Evolutionary conservation across 1,284 basidiomycete genomes (phyloP), one percentile per base, ranked within the genome.

Genomic region (Boletellus dicymbophilus): DNA sequence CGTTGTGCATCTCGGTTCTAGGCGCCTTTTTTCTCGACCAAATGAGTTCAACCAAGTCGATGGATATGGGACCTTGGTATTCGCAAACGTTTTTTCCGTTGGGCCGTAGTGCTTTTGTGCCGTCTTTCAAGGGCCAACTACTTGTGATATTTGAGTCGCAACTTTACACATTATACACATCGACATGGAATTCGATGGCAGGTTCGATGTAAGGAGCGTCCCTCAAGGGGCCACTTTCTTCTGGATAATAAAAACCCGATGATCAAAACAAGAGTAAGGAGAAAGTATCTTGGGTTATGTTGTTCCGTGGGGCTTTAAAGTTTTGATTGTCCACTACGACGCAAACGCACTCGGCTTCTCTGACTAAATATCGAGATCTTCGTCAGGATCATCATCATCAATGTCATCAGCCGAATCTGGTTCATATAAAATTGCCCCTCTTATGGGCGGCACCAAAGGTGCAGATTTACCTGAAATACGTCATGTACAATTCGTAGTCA

Each of bases 351-450:
- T n/a, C 37, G 1, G 16, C 26, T 46, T 38, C 34, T 37, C 10
- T 31, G 22, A 27, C 68, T 73, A 93, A 50, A 93, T 85, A 63
- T 94, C 89, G 51, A 94, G 70, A 66, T 94, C 91, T 62, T 93
- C 91, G 59, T 94, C 91, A 20, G 91, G 91, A 72, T 94, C 91
- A 48, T 94, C 92, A 48, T 93, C 91, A 59, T 94, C 91, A 42
- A 93, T 79, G 58, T 94, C 92, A 61, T 94, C 91, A 28, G 88
- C 91, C 18, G 90, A 91, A 62, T 93, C 91, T 16, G 92, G 90
- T 58, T 92, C 88, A 55, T 93, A 94, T 47, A 80, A 65, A 31
- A 85, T 84, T 15, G 72, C 72, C 9, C 71, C 73, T 16, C 63
- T 49, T 11, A 51, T 41, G 22, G 52, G 43, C 18, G 54, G 37